Base-by-base conservation (phyloP, 1,284 basidiomycete genomes). In the Fomes fomentarius region DNA sequence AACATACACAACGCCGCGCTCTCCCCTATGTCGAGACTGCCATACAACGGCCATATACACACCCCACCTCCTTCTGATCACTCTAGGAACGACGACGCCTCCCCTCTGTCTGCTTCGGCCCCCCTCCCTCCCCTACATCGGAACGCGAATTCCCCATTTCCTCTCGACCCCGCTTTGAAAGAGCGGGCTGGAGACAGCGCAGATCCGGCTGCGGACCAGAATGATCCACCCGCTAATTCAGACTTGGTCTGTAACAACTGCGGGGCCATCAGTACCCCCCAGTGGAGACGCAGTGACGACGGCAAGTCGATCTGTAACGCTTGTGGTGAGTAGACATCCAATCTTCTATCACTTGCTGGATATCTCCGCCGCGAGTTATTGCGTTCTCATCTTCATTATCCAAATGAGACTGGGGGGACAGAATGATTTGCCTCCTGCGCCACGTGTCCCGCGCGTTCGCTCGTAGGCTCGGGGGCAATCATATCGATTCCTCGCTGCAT, bases 241-340 rank as follows among this genome's bases (percentile, higher is more conserved):
- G 58, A 62, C 37, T 51, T 58, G 33, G 63, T 63, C 14, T 91
- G 89, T 69, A 77, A 82, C 45, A 89, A 87, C 70, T 91, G 91
- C 71, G 84, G 83, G 21, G 87, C 87, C 15, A 76, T 79, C 15
- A 84, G 84, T 54, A 93, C 91, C 47, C 90, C 91, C 43, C 81
- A 92, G 14, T 93, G 91, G 91, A 77, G 91, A 63, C 81, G 91
- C 63, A 90, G 91, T 67, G 76, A 81, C 44, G 86, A 91, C 68
- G 91, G 91, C 52, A 88, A 87, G 69, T 81, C 87, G 37, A 83
- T 93, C 65, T 94, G 91, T 75, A 94, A 93, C 70, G 89, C 91
- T 52, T 94, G 91, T 72, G 91, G 91, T 93, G 71, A 84, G 91
- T 78, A 31, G 68, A 48, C 59, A 57, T 63, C 58, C 61, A 56